Percentiles rank a stretch among this genome's conserved stretches.
Evolutionary conservation across 169 alveolate species (phyloP).

Genomic region (Cryptosporidium tyzzeri): DNA sequence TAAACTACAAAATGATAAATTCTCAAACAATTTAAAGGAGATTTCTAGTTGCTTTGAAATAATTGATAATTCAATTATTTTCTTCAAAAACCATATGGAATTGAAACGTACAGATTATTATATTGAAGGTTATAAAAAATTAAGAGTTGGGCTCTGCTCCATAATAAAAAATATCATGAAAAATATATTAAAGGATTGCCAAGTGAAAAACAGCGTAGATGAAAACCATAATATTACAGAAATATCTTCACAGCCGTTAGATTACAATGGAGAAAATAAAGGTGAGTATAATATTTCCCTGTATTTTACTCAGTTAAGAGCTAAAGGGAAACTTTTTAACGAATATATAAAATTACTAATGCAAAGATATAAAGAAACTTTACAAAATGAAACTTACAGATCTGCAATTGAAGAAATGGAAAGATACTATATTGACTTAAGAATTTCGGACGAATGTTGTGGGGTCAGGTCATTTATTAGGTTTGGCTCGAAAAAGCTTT

Average conservation of each 20-base stretch:
- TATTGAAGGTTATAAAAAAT: conserved; percentile 40
- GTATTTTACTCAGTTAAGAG: conserved; percentile 44
- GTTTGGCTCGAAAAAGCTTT: not conserved
- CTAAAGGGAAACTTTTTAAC: conserved; percentile 36
- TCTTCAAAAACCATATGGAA: conserved; percentile 41
- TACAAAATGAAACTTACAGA: conserved; percentile 48
- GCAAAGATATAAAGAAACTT: conserved; percentile 35
- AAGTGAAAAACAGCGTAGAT: not conserved
- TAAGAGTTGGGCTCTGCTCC: conserved; percentile 38
- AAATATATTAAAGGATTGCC: conserved; percentile 20
- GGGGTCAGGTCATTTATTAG: conserved; percentile 44
- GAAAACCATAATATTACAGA: conserved; percentile 6
- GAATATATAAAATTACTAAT: conserved; percentile 27
- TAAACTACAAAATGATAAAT: conserved; percentile 53
- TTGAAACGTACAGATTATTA: conserved; percentile 24
- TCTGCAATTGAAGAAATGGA: conserved; percentile 47
- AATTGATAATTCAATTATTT: conserved; percentile 45
- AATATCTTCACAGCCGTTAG: not conserved
- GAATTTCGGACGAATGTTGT: conserved; percentile 32
- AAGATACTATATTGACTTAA: conserved; percentile 26
- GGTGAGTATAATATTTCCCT: conserved; percentile 37
- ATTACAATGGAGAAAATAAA: conserved; percentile 1
- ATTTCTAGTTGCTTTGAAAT: conserved; percentile 32
- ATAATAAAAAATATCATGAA: conserved; percentile 23
- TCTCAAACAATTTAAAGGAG: conserved; percentile 24